Conservation (phyloP, 345 rosid genomes). For the Hibiscus tridactylites region DNA sequence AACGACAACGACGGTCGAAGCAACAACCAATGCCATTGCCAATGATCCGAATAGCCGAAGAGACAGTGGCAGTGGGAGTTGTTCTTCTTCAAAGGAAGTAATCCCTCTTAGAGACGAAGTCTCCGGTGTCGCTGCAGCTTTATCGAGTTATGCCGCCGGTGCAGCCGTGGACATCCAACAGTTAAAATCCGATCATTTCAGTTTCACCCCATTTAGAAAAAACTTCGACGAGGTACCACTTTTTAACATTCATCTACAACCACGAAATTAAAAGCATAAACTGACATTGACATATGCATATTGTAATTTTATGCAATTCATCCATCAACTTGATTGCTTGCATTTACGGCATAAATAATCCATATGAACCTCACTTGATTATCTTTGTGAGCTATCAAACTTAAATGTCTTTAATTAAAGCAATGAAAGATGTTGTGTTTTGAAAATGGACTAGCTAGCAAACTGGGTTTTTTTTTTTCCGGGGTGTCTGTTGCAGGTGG, state of each 20-base stretch:
- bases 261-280: neutral
- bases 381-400: neutral
- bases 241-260: neutral
- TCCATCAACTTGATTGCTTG: neutral
- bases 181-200: conserved; percentile 51
- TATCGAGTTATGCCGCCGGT: conserved; percentile 35
- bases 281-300: neutral
- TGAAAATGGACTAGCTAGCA: conserved; percentile 34
- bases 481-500: conserved; percentile 37
- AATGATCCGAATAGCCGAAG: conserved; percentile 41
- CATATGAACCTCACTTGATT: conserved; percentile 30
- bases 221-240: conserved; percentile 73
- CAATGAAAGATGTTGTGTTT: neutral
- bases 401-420: conserved; percentile 4
- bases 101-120: conserved; percentile 41
- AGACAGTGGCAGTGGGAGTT: conserved; percentile 51
- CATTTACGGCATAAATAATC: conserved; percentile 23
- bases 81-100: conserved; percentile 57
- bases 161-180: conserved; percentile 52
- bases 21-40: conserved; percentile 35
- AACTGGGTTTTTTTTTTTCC: conserved; percentile 14
- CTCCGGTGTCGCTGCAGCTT: conserved; percentile 26
- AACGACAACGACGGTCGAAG: conserved; percentile 24
- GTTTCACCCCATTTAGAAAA: conserved; percentile 66
- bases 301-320: neutral